A percentile compares a stretch with the other conserved stretches of the same genome.
Evolutionary conservation across 345 rosid genomes (phyloP).

Genomic region (Trapa incisa): DNA sequence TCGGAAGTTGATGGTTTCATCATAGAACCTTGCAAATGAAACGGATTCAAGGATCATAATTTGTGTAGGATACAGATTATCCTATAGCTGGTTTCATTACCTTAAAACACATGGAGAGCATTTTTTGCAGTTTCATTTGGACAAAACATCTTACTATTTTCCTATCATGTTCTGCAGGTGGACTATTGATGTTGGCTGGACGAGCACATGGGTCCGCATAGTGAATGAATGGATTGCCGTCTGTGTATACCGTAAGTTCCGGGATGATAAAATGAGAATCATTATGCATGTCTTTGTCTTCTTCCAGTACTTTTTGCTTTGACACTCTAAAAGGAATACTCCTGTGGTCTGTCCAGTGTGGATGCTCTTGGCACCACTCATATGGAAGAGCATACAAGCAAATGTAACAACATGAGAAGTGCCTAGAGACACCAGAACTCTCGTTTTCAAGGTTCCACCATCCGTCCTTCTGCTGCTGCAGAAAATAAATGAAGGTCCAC

Average conservation of each 20-base stretch:
- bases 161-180: conserved; percentile 37
- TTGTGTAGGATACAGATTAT: too few species aligned
- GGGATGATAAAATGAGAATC: neutral
- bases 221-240: conserved; percentile 93
- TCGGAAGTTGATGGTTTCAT: too few species aligned
- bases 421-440: neutral
- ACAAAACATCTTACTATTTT: neutral
- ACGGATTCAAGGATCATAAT: too few species aligned
- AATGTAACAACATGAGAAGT: conserved; percentile 19
- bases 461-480: too few species aligned
- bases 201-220: conserved; percentile 91
- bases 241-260: conserved; percentile 67
- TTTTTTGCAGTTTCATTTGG: too few species aligned
- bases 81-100: too few species aligned
- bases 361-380: conserved; percentile 73
- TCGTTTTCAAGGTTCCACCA: too few species aligned
- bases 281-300: too few species aligned
- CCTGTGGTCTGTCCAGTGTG: conserved; percentile 43
- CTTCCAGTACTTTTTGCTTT: neutral
- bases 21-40: too few species aligned
- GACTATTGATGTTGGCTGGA: conserved; percentile 99
- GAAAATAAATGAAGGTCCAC: too few species aligned
- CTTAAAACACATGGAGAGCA: too few species aligned
- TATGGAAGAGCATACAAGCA: conserved; percentile 39
- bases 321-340: neutral